These are phyloP conservation scores for Ophiocordyceps unilateralis DNA, from an alignment of 2,329 filamentous ascomycete species.

Conservation along the genomic window DNA sequence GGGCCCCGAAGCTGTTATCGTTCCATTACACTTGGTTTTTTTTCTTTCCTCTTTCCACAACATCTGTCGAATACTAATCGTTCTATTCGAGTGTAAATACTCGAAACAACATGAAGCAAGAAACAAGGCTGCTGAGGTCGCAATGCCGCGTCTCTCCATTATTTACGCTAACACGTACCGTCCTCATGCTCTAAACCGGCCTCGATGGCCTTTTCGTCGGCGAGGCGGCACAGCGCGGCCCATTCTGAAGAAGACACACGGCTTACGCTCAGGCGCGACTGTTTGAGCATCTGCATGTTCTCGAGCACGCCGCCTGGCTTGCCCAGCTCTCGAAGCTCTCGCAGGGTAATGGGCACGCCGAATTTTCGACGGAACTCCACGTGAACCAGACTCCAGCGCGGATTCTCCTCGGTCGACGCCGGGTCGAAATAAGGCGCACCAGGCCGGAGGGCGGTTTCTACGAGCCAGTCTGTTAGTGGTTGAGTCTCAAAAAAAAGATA, in stretches of 20 bases:
- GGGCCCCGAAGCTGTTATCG: no score
- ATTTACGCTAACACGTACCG: background rate
- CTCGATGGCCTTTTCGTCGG: slow-evolving; percentile 22
- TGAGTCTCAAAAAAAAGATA: no score
- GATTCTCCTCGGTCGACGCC: slow-evolving; percentile 40
- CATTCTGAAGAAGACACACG: slow-evolving; percentile 49
- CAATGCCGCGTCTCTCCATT: no score
- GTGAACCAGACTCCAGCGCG: slow-evolving; percentile 71
- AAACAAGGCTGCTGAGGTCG: no score
- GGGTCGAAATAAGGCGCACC: slow-evolving; percentile 63
- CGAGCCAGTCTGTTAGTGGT: background rate
- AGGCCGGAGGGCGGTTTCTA: slow-evolving; percentile 16
- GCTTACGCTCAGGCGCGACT: slow-evolving; percentile 68
- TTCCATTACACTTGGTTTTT: no score
- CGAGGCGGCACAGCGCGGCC: slow-evolving; percentile 40
- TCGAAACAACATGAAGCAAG: no score
- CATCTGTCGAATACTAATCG: no score
- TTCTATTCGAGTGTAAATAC: no score
- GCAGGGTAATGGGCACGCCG: slow-evolving; percentile 47
- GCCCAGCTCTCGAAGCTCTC: slow-evolving; percentile 51
- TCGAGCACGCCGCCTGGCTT: slow-evolving; percentile 39
- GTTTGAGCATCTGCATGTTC: slow-evolving; percentile 69
- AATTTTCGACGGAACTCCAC: slow-evolving; percentile 82
- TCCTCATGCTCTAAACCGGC: slow-evolving; percentile 20
- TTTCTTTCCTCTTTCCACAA: no score